These are phyloP conservation scores for Xylaria cubensis DNA, from an alignment of 495 filamentous ascomycete species.

Conservation along the genomic window DNA sequence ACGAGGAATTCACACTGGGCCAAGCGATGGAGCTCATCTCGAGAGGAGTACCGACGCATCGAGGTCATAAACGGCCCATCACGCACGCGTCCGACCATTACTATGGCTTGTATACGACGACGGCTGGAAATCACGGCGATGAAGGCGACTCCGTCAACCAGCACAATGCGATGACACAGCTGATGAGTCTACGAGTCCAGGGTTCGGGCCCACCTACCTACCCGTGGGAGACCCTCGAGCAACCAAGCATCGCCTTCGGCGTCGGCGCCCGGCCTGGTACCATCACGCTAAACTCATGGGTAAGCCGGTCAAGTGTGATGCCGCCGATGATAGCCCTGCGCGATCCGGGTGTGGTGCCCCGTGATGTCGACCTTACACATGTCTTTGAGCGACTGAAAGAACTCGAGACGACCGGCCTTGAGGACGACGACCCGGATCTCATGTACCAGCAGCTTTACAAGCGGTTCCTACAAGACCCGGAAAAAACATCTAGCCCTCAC, in stretches of 20 bases:
- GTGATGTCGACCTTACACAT: conserved; percentile 57
- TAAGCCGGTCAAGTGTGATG: conserved; percentile 54
- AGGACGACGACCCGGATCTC: conserved; percentile 61
- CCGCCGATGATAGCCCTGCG: conserved; percentile 56
- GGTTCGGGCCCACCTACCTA: conserved; percentile 48
- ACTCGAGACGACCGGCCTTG: conserved; percentile 59
- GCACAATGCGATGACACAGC: conserved; percentile 57
- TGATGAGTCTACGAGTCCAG: conserved; percentile 53
- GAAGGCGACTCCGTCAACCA: conserved; percentile 52
- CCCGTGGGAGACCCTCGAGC: conserved; percentile 71
- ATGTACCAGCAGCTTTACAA: conserved; percentile 62
- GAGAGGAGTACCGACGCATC: conserved; percentile 53
- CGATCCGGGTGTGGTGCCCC: conserved; percentile 56
- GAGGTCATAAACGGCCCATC: conserved; percentile 53
- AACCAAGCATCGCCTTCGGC: conserved; percentile 67
- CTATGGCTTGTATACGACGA: conserved; percentile 56
- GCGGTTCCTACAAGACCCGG: conserved; percentile 58
- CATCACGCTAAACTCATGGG: conserved; percentile 66
- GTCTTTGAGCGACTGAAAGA: conserved; percentile 63
- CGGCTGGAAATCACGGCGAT: conserved; percentile 52
- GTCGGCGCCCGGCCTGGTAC: conserved; percentile 65
- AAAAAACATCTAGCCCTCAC: conserved; percentile 56
- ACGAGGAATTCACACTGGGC: conserved; percentile 51
- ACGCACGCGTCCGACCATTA: conserved; percentile 57
- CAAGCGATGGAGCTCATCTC: conserved; percentile 57